Base-by-base conservation (phyloP, 306 rosid species). In the Vigna mungo region DNA sequence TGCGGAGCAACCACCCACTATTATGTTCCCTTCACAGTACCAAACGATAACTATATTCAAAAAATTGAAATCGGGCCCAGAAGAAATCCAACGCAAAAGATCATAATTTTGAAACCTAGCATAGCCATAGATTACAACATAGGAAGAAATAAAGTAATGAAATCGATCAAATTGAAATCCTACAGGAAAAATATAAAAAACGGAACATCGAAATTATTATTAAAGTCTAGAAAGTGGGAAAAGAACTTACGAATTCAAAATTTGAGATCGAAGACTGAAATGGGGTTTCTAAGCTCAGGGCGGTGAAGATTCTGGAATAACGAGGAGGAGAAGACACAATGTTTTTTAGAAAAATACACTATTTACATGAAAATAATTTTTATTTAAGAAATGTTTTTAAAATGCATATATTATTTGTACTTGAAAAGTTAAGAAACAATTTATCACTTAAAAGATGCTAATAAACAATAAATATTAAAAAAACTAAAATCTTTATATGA, bases 261-360 rank as follows among this genome's bases (percentile, higher is more conserved):
- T 23, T 81, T 65, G 68, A 36, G 64, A 61, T 52, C 23, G 64
- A 80, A 56, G 56, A 17, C 76, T 46, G 12, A 46, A 56, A 58
- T 23, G 23, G 55, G 67, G 43, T 27, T 74, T 67, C 11, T 14
- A 74, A 30, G 5, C 37, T 18, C 32, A 41, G 44, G 36, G 77
- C 11, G 13, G 43, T 44, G 63, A 1, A 16, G 65, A 6, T 20
- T 36, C 12, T 68, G 1, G 64, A 21, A 16, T 37, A 55, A 77
- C 44, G 3, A 39, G 11, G 60, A 30, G 34, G 34, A 3, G 1
- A 61, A 61, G 1, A 0, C 11, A n/a, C 39, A 34, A 18, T 63
- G 41, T 25, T n/a, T 13, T 0, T 23, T 18, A 25, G 27, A 25
- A 25, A 25, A 25, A 25, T 25, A 25, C 27, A 25, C 3, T 25